Base-by-base conservation (phyloP, 2,329 filamentous ascomycete species). In the Colletotrichum siamense region DNA sequence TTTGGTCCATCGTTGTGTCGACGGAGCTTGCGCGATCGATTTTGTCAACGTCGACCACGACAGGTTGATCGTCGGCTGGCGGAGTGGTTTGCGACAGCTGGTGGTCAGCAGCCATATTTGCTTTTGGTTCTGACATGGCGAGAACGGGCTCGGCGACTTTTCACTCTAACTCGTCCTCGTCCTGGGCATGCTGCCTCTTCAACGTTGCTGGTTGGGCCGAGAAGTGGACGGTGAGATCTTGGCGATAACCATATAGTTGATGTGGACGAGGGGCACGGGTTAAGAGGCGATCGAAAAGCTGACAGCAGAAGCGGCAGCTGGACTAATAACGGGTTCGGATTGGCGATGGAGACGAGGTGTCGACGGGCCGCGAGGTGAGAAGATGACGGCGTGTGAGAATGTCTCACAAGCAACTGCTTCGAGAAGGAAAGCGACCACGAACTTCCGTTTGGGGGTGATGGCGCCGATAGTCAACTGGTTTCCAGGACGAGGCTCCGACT, bases 11-110 rank as follows among this genome's bases (percentile, higher is more conserved):
- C 1, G 81, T 80, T 2, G 80, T 82, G 36, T 83, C 83, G n/a
- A 82, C 76, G 6, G 84, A 86, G 76, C 82, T 85, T 16, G 79
- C 78, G 28, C 78, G 80, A 22, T 84, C 84, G 55, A 82, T 69
- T 59, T 83, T 85, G 62, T 85, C 84, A 34, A 80, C 65, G 18
- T 85, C 81, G 22, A 70, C 12, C 26, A 64, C 30, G 36, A 62
- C 18, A 28, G 39, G 39, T n/a, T 69, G 39, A 32, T 74, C 71
- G 30, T 71, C 69, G 24, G n/a, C 59, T 34, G 59, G 59, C 59
- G 59, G 28, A 34, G 34, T 22, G 8, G 30, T 73, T n/a, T 61
- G 63, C 6, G 16, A 39, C 24, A 61, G 30, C 30, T 24, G 36
- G 3, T 8, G 6, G 32, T 26, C 49, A 28, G 66, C 52, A 26